Evolutionary conservation across 1,284 basidiomycete genomes (phyloP).

Genomic region (Microbotryum saponariae): DNA sequence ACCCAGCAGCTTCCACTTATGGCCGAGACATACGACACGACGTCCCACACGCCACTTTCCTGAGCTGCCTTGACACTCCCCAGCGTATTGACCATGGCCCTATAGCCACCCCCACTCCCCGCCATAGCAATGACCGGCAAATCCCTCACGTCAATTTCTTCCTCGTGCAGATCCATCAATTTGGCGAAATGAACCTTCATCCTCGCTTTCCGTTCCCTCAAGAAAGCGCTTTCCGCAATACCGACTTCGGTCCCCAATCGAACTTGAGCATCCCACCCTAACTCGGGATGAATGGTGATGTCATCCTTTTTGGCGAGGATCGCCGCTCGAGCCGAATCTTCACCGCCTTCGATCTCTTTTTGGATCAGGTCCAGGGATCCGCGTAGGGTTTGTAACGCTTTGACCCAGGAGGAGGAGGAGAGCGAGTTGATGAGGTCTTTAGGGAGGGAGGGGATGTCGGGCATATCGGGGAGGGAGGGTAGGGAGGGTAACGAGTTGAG

Average conservation of each 20-base stretch:
- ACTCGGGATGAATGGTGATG: constrained; percentile 41
- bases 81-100: constrained; percentile 45
- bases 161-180: constrained; percentile 41
- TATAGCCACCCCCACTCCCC: constrained; percentile 44
- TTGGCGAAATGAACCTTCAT: constrained; percentile 42
- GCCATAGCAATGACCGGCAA: constrained; percentile 46
- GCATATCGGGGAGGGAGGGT: background rate
- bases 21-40: constrained; percentile 42
- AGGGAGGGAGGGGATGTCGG: constrained; percentile 29
- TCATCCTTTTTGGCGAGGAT: constrained; percentile 28
- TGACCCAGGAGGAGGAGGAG: constrained; percentile 40
- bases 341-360: constrained; percentile 41
- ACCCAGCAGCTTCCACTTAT: constrained; percentile 39
- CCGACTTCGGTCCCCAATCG: constrained; percentile 41
- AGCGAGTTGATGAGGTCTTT: constrained; percentile 36
- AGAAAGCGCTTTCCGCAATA: constrained; percentile 42
- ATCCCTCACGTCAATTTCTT: constrained; percentile 44
- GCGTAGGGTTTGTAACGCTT: constrained; percentile 38
- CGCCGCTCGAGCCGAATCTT: constrained; percentile 37
- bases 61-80: constrained; percentile 43
- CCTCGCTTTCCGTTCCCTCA: constrained; percentile 39
- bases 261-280: constrained; percentile 45
- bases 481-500: background rate
- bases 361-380: constrained; percentile 39
- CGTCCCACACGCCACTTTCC: constrained; percentile 41